These are phyloP conservation scores for Cardamine resedifolia DNA, from an alignment of 345 rosid species.

Conservation along the genomic window DNA sequence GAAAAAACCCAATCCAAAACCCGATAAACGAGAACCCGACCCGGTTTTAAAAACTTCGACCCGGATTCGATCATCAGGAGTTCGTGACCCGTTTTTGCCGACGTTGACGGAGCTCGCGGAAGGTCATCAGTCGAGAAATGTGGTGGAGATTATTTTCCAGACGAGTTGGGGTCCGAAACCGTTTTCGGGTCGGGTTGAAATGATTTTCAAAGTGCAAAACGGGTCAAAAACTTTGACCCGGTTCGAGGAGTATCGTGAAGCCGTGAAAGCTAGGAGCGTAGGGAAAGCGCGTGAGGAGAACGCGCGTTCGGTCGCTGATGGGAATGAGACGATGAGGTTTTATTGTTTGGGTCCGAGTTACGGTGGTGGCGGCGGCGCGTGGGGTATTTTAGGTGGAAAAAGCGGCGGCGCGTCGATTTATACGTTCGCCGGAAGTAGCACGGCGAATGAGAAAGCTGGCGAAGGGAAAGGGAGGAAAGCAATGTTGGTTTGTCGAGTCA, in stretches of 20 bases:
- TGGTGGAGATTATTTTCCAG: conserved; percentile 91
- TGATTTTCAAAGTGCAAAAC: conserved; percentile 88
- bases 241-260: conserved; percentile 90
- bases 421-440: conserved; percentile 76
- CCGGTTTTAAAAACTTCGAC: conserved; percentile 31
- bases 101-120: conserved; percentile 71
- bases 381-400: conserved; percentile 36
- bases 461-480: conserved; percentile 87
- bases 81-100: conserved; percentile 55
- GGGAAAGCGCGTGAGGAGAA: conserved; percentile 60
- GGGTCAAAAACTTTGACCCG: conserved; percentile 65
- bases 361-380: conserved; percentile 33
- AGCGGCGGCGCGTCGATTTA: conserved; percentile 54
- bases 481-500: conserved; percentile 88
- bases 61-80: conserved; percentile 42
- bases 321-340: conserved; percentile 97
- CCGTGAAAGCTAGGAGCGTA: conserved; percentile 57
- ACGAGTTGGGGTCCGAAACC: conserved; percentile 86
- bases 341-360: conserved; percentile 70
- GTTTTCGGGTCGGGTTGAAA: conserved; percentile 77
- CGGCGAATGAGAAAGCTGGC: conserved; percentile 80
- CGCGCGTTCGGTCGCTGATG: conserved; percentile 86
- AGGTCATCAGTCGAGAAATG: conserved; percentile 90
- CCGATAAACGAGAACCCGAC: conserved; percentile 36
- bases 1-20: conserved; percentile 28